A percentile compares a stretch with the other conserved stretches of the same genome.
Evolutionary conservation across 176 grass and related monocot genomes (phyloP).

Genomic region (Miscanthus lutarioriparius): DNA sequence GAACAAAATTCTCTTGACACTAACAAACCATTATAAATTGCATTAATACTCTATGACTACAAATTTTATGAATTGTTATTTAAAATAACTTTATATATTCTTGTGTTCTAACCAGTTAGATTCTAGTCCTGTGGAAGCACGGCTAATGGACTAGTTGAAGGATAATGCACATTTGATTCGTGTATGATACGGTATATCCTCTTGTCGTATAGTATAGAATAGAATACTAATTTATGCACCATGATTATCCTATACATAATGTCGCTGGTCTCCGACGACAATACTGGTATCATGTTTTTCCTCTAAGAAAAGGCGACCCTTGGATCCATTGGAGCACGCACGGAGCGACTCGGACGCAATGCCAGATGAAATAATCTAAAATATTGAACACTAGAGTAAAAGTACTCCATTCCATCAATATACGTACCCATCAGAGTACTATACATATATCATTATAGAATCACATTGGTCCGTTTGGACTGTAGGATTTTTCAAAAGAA

Average conservation of each 20-base stretch:
- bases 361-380: not conserved
- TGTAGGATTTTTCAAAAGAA: too few relatives aligned
- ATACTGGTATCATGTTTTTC: not conserved
- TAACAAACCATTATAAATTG: too few relatives aligned
- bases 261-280: not conserved
- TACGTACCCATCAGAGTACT: too few relatives aligned
- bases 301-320: not conserved
- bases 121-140: too few relatives aligned
- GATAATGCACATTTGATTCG: not conserved
- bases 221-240: not conserved
- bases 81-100: too few relatives aligned
- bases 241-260: not conserved
- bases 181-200: not conserved
- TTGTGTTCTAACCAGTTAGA: too few relatives aligned
- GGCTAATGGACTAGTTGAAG: not conserved
- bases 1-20: too few relatives aligned
- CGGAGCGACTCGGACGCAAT: slow-evolving; percentile 2
- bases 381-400: not conserved
- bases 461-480: too few relatives aligned
- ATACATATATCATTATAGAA: not conserved
- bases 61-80: too few relatives aligned
- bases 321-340: not conserved
- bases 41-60: too few relatives aligned
- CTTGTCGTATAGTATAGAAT: not conserved
- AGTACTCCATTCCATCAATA: not conserved